phyloP scores from a whole-genome alignment of 768 basidiomycete genomes.

The Termitomyces sp. region DNA sequence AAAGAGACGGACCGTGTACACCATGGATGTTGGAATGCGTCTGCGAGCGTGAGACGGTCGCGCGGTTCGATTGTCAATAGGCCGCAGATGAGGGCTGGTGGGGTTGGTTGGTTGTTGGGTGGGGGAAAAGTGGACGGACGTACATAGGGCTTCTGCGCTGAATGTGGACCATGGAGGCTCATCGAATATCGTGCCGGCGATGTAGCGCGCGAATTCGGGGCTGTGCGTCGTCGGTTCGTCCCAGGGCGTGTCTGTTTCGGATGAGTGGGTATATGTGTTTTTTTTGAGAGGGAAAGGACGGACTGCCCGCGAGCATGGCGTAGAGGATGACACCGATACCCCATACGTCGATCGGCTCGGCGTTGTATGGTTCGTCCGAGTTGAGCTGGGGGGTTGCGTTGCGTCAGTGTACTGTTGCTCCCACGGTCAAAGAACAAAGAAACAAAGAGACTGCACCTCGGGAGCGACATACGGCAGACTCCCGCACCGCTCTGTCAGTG shows the following conservation, averaged over 20 bases:
- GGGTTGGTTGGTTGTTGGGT: no score
- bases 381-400: constrained; percentile 47
- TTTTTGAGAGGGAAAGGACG: neutral
- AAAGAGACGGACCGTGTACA: constrained; percentile 57
- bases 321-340: constrained; percentile 93
- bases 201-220: constrained; percentile 73
- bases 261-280: no score
- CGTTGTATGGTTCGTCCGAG: constrained; percentile 64
- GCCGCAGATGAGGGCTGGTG: no score
- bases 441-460: no score
- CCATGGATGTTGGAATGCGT: constrained; percentile 62
- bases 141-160: constrained; percentile 54
- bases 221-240: constrained; percentile 83
- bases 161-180: constrained; percentile 81
- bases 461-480: constrained; percentile 13
- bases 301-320: constrained; percentile 87
- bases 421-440: no score
- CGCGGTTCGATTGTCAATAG: constrained; percentile 70
- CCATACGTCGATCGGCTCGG: constrained; percentile 95
- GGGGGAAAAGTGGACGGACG: constrained; percentile 20
- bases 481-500: constrained; percentile 5
- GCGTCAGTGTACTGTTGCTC: no score
- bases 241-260: constrained; percentile 97
- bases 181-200: constrained; percentile 66
- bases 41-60: constrained; percentile 59